These are phyloP conservation scores for Diophrys appendiculata DNA, from an alignment of 73 alveolate species.

Conservation along the genomic window DNA sequence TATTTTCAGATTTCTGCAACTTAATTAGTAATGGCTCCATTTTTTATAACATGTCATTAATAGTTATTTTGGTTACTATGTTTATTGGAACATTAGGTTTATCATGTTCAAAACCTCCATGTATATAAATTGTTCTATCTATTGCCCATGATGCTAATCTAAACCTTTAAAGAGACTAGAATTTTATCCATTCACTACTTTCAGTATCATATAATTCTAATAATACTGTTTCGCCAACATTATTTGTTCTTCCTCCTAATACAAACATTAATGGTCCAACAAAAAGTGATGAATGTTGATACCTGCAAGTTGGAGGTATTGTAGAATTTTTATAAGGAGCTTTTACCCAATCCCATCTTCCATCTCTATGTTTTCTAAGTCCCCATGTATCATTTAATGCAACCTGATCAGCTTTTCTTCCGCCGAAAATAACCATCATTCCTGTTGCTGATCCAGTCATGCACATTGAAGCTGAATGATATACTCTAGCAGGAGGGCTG, in stretches of 20 bases:
- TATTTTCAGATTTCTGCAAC: constrained; percentile 29
- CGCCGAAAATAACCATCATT: constrained; percentile 88
- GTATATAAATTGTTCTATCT: constrained; percentile 68
- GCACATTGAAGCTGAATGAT: constrained; percentile 84
- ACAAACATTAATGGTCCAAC: constrained; percentile 72
- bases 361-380: constrained; percentile 89
- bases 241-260: constrained; percentile 87
- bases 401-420: constrained; percentile 73
- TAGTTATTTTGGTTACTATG: constrained; percentile 68
- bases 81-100: constrained; percentile 75
- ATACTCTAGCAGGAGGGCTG: constrained; percentile 79
- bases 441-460: constrained; percentile 83
- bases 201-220: constrained; percentile 89
- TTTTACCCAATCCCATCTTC: constrained; percentile 91
- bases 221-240: constrained; percentile 72
- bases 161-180: constrained; percentile 75
- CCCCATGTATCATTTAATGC: constrained; percentile 82
- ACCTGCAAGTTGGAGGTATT: constrained; percentile 73
- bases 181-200: constrained; percentile 82
- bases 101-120: constrained; percentile 89
- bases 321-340: constrained; percentile 82
- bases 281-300: constrained; percentile 76
- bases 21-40: constrained; percentile 56
- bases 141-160: constrained; percentile 85
- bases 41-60: constrained; percentile 54